Base-by-base conservation (phyloP, 768 basidiomycete genomes). In the Serendipita vermifera region DNA sequence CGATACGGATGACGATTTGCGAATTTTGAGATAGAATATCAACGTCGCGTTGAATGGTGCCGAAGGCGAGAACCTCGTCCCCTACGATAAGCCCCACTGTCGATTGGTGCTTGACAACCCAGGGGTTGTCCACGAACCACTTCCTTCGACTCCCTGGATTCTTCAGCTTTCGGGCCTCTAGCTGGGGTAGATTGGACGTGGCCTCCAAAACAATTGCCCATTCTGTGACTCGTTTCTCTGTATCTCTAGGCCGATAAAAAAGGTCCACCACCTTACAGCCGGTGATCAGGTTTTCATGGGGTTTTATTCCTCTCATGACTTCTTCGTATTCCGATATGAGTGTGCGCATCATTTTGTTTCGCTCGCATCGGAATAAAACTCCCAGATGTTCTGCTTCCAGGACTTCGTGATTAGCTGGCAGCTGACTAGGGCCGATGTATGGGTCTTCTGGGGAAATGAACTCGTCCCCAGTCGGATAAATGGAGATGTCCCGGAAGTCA, bases 401-500 rank as follows among this genome's bases (percentile, higher is more conserved):
- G 0, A 66, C 68, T 3, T 68, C 61, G 3, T 74, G 69, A 54
- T 77, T 74, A 3, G 77, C 75, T 0, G 78, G 65, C 3, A 69
- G 64, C 2, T 68, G 59, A 3, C 71, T 70, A 1, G 73, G 70
- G 3, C 78, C 73, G 14, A 81, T 60, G 59, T 79, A 83, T 0
- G 82, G 69, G 1, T 51, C 57, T 33, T 74, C 72, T 3, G 59
- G 64, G 33, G 67, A 81, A 1, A 58, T 59, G 3, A 83, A 64
- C 62, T 85, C 83, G 38, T 77, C 75, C 0, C 77, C 72, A 5
- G 81, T 81, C 1, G 83, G 83, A 3, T 81, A 66, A 39, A 85
- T 79, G 17, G 76, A 66, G 22, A 85, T 80, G 5, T 75, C 59
- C 5, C 77, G 76, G 59, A 81, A 84, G 54, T 83, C 73, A 13